These are phyloP conservation scores for Paraconiothyrium brasiliense DNA, from an alignment of 2,329 filamentous ascomycete genomes.

Conservation along the genomic window DNA sequence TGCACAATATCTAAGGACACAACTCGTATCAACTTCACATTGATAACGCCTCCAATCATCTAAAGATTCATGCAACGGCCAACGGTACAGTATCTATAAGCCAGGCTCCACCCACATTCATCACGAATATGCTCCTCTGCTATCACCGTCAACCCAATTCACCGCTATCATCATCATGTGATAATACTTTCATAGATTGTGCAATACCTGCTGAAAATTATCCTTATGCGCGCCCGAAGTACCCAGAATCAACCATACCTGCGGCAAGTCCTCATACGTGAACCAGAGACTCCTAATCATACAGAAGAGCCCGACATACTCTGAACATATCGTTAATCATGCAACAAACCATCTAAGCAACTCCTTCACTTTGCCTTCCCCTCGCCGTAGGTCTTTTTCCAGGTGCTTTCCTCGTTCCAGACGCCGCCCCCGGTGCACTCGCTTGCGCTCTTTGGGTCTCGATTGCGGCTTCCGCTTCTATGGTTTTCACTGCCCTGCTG, in stretches of 20 bases:
- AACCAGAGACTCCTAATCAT: background rate
- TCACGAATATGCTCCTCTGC: background rate
- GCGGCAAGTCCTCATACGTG: too few species aligned
- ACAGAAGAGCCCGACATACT: background rate
- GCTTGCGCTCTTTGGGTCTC: slow-evolving; percentile 33
- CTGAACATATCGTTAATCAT: background rate
- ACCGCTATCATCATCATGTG: too few species aligned
- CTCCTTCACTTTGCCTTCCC: slow-evolving; percentile 17
- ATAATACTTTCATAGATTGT: background rate
- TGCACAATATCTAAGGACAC: background rate
- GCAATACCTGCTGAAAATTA: too few species aligned
- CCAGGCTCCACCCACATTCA: background rate
- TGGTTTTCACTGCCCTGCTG: slow-evolving; percentile 45
- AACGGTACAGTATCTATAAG: too few species aligned
- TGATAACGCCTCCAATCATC: background rate
- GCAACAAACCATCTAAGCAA: background rate
- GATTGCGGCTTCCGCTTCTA: slow-evolving; percentile 48
- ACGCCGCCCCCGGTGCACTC: slow-evolving; percentile 12
- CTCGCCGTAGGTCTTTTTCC: slow-evolving; percentile 24
- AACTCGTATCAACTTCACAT: too few species aligned
- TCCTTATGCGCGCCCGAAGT: too few species aligned
- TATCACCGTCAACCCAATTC: background rate
- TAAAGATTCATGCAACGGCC: too few species aligned
- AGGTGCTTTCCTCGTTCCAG: slow-evolving; percentile 15
- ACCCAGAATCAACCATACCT: too few species aligned